phyloP scores from a whole-genome alignment of 768 basidiomycete genomes.

The Terana coerulea region DNA sequence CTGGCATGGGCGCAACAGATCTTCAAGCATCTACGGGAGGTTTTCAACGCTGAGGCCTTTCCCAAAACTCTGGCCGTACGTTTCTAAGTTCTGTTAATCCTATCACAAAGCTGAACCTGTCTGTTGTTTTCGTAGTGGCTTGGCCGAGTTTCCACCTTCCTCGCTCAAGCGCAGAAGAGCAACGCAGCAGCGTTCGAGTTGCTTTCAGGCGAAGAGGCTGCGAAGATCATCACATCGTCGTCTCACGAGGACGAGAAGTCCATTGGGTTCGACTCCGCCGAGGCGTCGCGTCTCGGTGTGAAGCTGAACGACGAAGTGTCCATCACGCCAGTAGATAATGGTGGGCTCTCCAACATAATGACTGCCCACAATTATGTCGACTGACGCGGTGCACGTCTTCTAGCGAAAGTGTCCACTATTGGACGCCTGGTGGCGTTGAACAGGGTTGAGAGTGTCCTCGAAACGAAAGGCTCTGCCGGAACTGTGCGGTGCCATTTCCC shows the following conservation, averaged over 20 bases:
- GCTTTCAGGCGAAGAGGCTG: constrained; percentile 41
- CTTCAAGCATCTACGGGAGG: constrained; percentile 32
- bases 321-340: constrained; percentile 46
- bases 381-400: not conserved
- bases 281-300: constrained; percentile 41
- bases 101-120: not conserved
- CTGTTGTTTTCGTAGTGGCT: constrained; percentile 43
- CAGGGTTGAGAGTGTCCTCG: constrained; percentile 45
- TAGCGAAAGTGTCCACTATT: constrained; percentile 36
- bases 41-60: constrained; percentile 36
- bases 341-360: constrained; percentile 24
- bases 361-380: not conserved
- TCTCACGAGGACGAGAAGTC: constrained; percentile 33
- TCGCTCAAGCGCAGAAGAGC: constrained; percentile 30
- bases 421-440: constrained; percentile 51
- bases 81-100: not conserved
- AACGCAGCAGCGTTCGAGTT: constrained; percentile 21
- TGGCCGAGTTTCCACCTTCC: constrained; percentile 32
- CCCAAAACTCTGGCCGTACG: constrained; percentile 41
- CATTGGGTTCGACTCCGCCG: constrained; percentile 43
- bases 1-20: constrained; percentile 39
- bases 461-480: constrained; percentile 39
- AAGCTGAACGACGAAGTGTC: constrained; percentile 35
- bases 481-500: constrained; percentile 51
- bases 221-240: constrained; percentile 35